Conservation (phyloP, 352 stramenopile species). For the Phytophthora multivora region DNA sequence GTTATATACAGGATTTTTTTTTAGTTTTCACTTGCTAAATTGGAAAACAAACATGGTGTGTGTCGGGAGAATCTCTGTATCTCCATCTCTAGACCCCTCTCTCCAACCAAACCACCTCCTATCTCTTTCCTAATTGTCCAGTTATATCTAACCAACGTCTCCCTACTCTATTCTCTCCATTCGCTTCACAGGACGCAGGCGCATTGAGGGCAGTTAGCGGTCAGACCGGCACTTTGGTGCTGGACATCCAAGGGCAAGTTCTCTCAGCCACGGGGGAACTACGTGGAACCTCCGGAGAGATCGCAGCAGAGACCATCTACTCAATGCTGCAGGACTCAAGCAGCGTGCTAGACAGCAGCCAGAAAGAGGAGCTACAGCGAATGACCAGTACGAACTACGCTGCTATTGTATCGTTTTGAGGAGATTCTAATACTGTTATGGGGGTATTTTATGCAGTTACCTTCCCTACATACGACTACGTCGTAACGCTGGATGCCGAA, state of each 20-base stretch:
- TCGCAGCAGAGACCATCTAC: slow-evolving; percentile 61
- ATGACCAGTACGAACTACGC: slow-evolving; percentile 51
- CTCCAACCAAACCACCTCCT: background rate
- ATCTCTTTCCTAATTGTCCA: background rate
- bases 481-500: slow-evolving; percentile 63
- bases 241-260: slow-evolving; percentile 63
- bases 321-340: slow-evolving; percentile 75
- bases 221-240: slow-evolving; percentile 68
- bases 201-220: slow-evolving; percentile 48
- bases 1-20: too few relatives aligned
- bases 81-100: slow-evolving; percentile 1
- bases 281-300: slow-evolving; percentile 49
- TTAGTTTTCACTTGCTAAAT: background rate
- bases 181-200: slow-evolving; percentile 52
- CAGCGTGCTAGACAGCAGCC: slow-evolving; percentile 52
- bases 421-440: slow-evolving; percentile 4
- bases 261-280: slow-evolving; percentile 70
- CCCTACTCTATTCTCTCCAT: slow-evolving; percentile 3
- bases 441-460: slow-evolving; percentile 41
- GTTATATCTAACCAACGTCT: slow-evolving; percentile 10
- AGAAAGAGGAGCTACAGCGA: slow-evolving; percentile 67
- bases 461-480: slow-evolving; percentile 69
- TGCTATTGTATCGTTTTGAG: background rate
- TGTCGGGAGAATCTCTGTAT: slow-evolving; percentile 1
- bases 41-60: slow-evolving; percentile 20